These are phyloP conservation scores for Candida koratica DNA, from an alignment of 805 yeast genomes.

Conservation along the genomic window DNA sequence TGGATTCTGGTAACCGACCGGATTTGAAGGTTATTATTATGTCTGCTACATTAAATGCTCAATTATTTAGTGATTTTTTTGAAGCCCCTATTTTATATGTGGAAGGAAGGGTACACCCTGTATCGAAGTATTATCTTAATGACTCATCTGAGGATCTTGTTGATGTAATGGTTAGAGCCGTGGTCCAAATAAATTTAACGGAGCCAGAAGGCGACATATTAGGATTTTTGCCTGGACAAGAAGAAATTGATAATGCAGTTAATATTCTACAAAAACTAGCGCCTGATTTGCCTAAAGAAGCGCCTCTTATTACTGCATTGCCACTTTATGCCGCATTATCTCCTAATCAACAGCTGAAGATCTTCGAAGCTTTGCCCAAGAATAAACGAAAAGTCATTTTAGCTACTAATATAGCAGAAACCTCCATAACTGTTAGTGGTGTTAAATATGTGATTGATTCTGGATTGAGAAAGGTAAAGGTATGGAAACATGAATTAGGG, in stretches of 20 bases:
- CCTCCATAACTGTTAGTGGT: constrained; percentile 94
- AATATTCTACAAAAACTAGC: constrained; percentile 56
- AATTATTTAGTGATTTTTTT: constrained; percentile 77
- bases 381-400: constrained; percentile 79
- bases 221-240: constrained; percentile 94
- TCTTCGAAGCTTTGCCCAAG: constrained; percentile 64
- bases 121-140: constrained; percentile 62
- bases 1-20: constrained; percentile 45
- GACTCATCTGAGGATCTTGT: constrained; percentile 76
- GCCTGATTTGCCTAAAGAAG: constrained; percentile 64
- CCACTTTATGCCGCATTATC: constrained; percentile 95
- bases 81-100: constrained; percentile 80
- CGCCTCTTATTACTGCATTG: constrained; percentile 69
- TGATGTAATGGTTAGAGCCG: constrained; percentile 68
- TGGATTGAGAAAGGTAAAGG: constrained; percentile 88
- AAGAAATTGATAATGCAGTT: constrained; percentile 87
- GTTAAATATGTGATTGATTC: constrained; percentile 90
- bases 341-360: constrained; percentile 74
- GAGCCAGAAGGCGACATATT: constrained; percentile 89
- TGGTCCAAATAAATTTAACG: constrained; percentile 71
- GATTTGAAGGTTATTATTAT: constrained; percentile 73
- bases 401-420: constrained; percentile 96
- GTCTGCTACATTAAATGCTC: constrained; percentile 93
- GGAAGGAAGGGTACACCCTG: constrained; percentile 88
- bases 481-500: constrained; percentile 91